These are phyloP conservation scores for Claviceps africana DNA, from an alignment of 2,329 filamentous ascomycete species.

Conservation along the genomic window DNA sequence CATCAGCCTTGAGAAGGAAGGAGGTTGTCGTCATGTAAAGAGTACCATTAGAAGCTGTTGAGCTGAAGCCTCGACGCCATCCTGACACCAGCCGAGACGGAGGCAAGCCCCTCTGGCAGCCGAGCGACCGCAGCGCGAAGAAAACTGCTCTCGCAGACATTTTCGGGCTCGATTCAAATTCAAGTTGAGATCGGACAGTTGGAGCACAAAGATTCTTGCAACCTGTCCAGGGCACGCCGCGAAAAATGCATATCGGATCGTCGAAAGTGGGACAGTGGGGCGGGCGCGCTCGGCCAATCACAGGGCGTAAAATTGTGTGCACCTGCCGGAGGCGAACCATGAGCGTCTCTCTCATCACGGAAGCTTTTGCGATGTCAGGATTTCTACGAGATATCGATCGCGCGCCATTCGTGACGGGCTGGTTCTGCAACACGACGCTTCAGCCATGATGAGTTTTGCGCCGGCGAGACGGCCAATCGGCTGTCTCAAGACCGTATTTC, in stretches of 20 bases:
- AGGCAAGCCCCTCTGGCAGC: conserved; percentile 4
- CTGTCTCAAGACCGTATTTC: conserved; percentile 53
- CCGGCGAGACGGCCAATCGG: conserved; percentile 51
- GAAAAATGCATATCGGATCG: background rate
- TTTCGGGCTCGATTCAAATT: background rate
- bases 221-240: background rate
- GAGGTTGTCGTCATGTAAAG: too few species aligned
- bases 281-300: conserved; percentile 24
- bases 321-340: too few species aligned
- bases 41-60: conserved; percentile 17
- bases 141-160: conserved; percentile 13
- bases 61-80: too few species aligned
- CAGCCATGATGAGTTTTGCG: conserved; percentile 43
- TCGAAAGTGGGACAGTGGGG: conserved; percentile 15
- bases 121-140: conserved; percentile 14
- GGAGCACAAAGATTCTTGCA: conserved; percentile 7
- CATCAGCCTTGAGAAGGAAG: background rate
- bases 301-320: conserved; percentile 4
- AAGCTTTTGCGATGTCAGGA: background rate
- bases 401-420: background rate
- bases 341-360: background rate
- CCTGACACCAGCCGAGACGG: too few species aligned
- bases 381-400: background rate
- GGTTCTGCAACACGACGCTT: conserved; percentile 6
- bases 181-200: background rate